A percentile compares a stretch with the other conserved stretches of the same genome.
phyloP scores from a whole-genome alignment of 2,329 filamentous ascomycete species.

The Ophiocordyceps australis region DNA sequence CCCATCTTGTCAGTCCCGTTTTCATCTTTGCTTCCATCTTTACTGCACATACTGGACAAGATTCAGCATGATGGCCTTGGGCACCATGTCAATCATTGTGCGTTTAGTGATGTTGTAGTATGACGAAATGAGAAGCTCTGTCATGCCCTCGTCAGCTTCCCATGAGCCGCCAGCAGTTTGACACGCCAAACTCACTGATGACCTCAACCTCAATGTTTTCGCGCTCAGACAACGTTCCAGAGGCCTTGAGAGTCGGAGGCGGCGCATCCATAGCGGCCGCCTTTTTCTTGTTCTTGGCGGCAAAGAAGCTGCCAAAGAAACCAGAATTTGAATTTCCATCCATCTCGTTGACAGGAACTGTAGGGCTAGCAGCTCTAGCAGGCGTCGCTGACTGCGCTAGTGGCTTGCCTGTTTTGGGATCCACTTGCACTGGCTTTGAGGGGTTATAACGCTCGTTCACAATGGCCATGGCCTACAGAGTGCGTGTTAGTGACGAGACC shows the following conservation, averaged over 20 bases:
- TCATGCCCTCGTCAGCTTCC: no score
- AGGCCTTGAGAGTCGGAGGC: conserved; percentile 82
- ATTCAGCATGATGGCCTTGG: conserved; percentile 96
- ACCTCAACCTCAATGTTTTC: conserved; percentile 95
- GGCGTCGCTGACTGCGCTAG: conserved; percentile 50
- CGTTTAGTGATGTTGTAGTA: conserved; percentile 98
- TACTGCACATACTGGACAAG: conserved; percentile 64
- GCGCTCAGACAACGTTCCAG: conserved; percentile 80
- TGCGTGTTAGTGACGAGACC: not conserved
- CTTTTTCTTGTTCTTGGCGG: conserved; percentile 99
- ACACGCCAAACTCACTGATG: conserved; percentile 81
- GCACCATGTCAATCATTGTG: conserved; percentile 99
- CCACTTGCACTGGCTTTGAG: conserved; percentile 77
- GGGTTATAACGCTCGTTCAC: conserved; percentile 83
- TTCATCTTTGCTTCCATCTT: no score
- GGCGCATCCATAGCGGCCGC: conserved; percentile 98
- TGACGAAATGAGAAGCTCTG: conserved; percentile 84
- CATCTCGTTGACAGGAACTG: conserved; percentile 37
- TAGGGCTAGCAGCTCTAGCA: conserved; percentile 58
- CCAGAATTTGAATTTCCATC: conserved; percentile 42
- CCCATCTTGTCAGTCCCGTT: conserved; percentile 5
- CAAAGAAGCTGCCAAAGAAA: conserved; percentile 98
- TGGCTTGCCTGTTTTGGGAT: conserved; percentile 96
- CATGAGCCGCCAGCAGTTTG: no score
- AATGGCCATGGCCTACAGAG: conserved; percentile 70